A percentile compares a stretch with the other conserved stretches of the same genome.
phyloP scores from a whole-genome alignment of 1,284 basidiomycete species.

The Cutaneotrichosporon curvatum region DNA sequence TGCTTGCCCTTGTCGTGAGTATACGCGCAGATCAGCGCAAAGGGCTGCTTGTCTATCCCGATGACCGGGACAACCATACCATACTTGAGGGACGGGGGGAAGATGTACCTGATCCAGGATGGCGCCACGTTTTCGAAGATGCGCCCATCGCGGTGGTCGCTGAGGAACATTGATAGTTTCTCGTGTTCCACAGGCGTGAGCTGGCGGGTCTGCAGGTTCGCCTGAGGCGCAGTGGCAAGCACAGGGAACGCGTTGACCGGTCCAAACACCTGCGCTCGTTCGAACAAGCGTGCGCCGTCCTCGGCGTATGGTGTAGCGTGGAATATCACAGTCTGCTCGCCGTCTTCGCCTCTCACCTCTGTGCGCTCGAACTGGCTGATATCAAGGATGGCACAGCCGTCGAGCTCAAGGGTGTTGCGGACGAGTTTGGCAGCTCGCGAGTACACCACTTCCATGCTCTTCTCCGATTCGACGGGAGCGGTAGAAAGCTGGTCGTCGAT shows the following conservation, averaged over 20 bases:
- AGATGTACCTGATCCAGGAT: constrained; percentile 64
- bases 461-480: constrained; percentile 27
- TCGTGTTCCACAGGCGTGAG: constrained; percentile 64
- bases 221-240: constrained; percentile 24
- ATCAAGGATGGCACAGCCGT: constrained; percentile 84
- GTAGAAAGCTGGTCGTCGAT: constrained; percentile 56
- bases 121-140: constrained; percentile 78
- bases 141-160: constrained; percentile 69
- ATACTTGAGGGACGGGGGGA: constrained; percentile 73
- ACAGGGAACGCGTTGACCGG: constrained; percentile 34
- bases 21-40: constrained; percentile 85
- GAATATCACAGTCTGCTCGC: constrained; percentile 48
- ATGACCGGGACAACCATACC: constrained; percentile 85
- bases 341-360: constrained; percentile 46
- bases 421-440: constrained; percentile 79
- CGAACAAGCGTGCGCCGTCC: constrained; percentile 25
- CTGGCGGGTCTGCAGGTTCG: constrained; percentile 21
- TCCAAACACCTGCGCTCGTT: constrained; percentile 30
- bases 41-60: constrained; percentile 87
- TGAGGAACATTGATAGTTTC: constrained; percentile 66
- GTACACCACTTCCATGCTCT: constrained; percentile 77
- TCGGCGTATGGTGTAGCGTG: constrained; percentile 42
- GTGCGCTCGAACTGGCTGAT: constrained; percentile 83
- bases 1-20: constrained; percentile 69
- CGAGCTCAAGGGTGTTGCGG: constrained; percentile 79